Evolutionary conservation across 208 protist species (phyloP), one percentile per base, ranked within the genome.

Genomic region (Crithidia bombi): DNA sequence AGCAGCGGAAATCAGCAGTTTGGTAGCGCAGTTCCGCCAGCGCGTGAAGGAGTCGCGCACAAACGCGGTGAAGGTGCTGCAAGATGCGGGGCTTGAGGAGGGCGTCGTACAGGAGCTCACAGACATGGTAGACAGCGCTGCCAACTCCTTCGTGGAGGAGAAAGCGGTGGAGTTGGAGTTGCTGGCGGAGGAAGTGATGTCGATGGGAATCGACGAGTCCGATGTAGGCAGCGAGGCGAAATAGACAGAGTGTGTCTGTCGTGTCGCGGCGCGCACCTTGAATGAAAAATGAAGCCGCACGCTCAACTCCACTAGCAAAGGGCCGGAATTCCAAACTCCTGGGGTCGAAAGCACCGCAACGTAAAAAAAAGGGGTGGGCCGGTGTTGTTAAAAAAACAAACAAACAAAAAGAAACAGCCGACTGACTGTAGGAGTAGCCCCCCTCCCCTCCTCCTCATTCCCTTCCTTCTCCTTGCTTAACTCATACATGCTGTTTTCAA

Each of bases 161-260:
- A 91, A 93, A 65, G 71, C 76, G 56, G 66, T 54, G 25, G 87
- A 96, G 71, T 65, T 96, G 47, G 77, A 96, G 71, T 65, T 86
- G 38, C 49, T 93, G 12, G 66, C 84, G 14, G 81, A 82, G 65
- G 83, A 92, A 59, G 88, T 96, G n/a, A 91, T 89, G 72, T 89
- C 87, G 23, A 93, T 95, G 86, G 90, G 90, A 26, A 73, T 85
- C 28, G 90, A 93, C 43, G 90, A 95, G 74, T 82, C 85, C 0
- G 90, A 95, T 54, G 56, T 66, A 10, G 63, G 55, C 2, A 61
- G 76, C n/a, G 46, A 51, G 11, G 57, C 41, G 26, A 36, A 51
- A 17, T 64, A 51, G 25, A 28, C 23, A 23, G 21, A 43, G 17
- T n/a, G 35, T n/a, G n/a, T n/a, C n/a, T n/a, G n/a, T n/a, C n/a